Evolutionary conservation across 345 rosid genomes (phyloP), one percentile per base, ranked within the genome.

Genomic region (Arabis hirsuta): DNA sequence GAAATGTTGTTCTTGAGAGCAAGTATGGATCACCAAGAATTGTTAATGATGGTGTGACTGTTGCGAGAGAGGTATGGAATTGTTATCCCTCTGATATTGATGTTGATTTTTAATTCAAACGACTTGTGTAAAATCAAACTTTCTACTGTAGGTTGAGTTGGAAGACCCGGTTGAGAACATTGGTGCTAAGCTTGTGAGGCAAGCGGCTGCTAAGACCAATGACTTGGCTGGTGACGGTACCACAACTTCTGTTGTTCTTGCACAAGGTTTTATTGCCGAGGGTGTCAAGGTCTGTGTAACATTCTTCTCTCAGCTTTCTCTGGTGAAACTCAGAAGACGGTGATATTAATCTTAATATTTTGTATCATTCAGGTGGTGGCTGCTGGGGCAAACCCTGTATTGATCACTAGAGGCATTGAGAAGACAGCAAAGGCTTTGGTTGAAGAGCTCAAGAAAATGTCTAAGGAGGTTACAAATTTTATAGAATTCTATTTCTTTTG

Each of bases 191-290:
- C 76, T 96, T 72, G 98, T 96, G 69, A 86, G 99, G 67, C 99
- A 96, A 80, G 98, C 98, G 3, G 99, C 99, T 80, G 87, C 96
- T 31, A 95, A 95, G 78, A 95, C 98, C 42, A 95, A 95, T 77
- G 99, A 95, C 86, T 74, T 95, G 83, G 99, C 99, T 60, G 99
- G 98, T 75, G 99, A 92, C 36, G 98, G 99, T 19, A 96, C 98
- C 2, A 96, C 98, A 32, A 96, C 98, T 56, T 96, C 99, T 8
- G 99, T 96, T 74, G 99, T 96, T 73, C 99, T 96, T 53, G 98
- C 99, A 7, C 97, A 92, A 67, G 98, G 99, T 47, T 94, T 90
- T 22, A 92, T 96, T 73, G 89, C 98, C 9, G 98, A 92, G 84
- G 98, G 98, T 51, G 95, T 96, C 55, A 92, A 96, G 98, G 96